These are phyloP conservation scores for Beauveria scarabaeidicola DNA, from an alignment of 2,329 filamentous ascomycete species.

Conservation along the genomic window DNA sequence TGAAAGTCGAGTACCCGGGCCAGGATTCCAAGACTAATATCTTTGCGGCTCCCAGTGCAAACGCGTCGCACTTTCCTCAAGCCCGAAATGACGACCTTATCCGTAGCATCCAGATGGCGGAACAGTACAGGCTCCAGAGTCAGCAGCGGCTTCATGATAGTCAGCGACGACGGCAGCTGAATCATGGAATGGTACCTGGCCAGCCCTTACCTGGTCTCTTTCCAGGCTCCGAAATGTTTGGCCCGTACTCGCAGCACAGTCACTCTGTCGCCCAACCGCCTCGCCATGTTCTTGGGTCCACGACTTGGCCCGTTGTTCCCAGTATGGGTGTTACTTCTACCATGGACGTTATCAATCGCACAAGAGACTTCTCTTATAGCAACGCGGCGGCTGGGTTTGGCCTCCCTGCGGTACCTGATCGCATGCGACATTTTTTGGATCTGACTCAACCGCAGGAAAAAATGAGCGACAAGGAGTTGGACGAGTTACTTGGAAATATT, in stretches of 20 bases:
- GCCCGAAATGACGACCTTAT: not conserved
- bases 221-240: not conserved
- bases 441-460: constrained; percentile 10
- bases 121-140: not conserved
- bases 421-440: constrained; percentile 24
- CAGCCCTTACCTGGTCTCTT: not conserved
- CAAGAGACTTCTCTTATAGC: constrained; percentile 28
- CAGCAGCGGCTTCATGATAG: not conserved
- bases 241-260: not conserved
- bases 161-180: not conserved
- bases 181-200: not conserved
- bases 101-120: not conserved
- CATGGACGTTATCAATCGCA: constrained; percentile 16
- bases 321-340: not conserved
- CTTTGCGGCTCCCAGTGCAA: not conserved
- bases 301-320: not conserved
- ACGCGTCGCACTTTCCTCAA: not conserved
- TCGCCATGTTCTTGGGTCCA: not conserved
- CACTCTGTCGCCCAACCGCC: not conserved
- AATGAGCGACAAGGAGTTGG: constrained; percentile 53
- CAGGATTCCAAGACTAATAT: not conserved
- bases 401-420: constrained; percentile 23
- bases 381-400: constrained; percentile 26
- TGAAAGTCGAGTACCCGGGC: not conserved
- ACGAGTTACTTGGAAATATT: constrained; percentile 63